These are phyloP conservation scores for sorghum (Sorghum bicolor) DNA, from an alignment of 176 grass and related monocot genomes.

Conservation along the genomic window DNA sequence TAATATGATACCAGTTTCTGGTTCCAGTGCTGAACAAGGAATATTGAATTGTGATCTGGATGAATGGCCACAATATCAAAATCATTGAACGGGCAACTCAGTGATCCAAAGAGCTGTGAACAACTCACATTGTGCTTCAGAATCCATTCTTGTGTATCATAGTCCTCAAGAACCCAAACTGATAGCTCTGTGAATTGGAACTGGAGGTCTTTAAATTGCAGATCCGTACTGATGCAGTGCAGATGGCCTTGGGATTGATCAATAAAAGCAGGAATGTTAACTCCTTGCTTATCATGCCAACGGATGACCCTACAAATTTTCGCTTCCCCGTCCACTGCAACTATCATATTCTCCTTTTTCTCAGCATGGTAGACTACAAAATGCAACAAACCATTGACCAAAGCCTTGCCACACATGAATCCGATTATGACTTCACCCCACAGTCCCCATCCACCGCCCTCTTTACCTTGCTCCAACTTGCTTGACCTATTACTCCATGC, in stretches of 20 bases:
- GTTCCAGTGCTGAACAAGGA: neutral
- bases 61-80: neutral
- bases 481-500: neutral
- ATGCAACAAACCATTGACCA: neutral
- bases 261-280: neutral
- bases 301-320: neutral
- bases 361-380: neutral
- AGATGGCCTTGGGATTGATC: neutral
- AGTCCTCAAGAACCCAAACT: conserved; percentile 11
- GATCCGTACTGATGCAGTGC: neutral
- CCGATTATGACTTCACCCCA: neutral
- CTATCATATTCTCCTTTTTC: neutral
- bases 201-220: accelerated
- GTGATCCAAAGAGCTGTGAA: neutral
- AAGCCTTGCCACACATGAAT: neutral
- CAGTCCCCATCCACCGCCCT: neutral
- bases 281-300: neutral
- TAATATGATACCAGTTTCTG: neutral
- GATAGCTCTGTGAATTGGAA: neutral
- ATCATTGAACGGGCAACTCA: accelerated
- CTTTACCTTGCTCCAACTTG: neutral
- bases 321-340: neutral
- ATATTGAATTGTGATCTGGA: neutral
- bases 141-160: neutral
- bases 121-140: neutral